Percentiles rank a stretch among this genome's conserved stretches.
These are phyloP conservation scores for Pseudoturritis turrita DNA, from an alignment of 345 rosid genomes.

Conservation along the genomic window DNA sequence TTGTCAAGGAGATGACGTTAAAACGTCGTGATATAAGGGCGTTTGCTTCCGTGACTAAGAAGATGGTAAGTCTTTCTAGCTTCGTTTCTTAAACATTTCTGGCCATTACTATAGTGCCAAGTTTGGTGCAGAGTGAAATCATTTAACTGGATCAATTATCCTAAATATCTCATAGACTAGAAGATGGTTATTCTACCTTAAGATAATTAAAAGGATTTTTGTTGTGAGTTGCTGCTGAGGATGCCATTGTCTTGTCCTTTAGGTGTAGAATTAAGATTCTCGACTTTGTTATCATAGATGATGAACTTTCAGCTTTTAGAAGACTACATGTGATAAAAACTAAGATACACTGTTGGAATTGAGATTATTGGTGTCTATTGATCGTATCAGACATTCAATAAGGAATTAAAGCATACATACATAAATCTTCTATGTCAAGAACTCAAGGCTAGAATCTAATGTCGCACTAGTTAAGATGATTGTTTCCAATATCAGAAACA, in stretches of 20 bases:
- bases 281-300: neutral
- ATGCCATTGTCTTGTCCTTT: neutral
- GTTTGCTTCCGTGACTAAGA: conserved; percentile 77
- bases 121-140: neutral
- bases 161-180: neutral
- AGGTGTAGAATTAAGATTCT: neutral
- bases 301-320: neutral
- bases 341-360: neutral
- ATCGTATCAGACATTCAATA: neutral
- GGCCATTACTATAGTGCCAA: neutral
- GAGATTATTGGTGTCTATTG: neutral
- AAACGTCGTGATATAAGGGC: conserved; percentile 60
- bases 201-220: neutral
- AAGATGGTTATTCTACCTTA: neutral
- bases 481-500: neutral
- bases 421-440: neutral
- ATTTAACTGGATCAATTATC: neutral
- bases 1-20: conserved; percentile 59
- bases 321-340: neutral
- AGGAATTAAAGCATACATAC: neutral
- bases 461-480: neutral
- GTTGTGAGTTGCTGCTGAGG: neutral
- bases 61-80: conserved; percentile 50
- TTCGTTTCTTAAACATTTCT: neutral
- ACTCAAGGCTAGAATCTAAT: neutral